Conservation (phyloP, 768 basidiomycete genomes). For the Lentinula aciculospora region DNA sequence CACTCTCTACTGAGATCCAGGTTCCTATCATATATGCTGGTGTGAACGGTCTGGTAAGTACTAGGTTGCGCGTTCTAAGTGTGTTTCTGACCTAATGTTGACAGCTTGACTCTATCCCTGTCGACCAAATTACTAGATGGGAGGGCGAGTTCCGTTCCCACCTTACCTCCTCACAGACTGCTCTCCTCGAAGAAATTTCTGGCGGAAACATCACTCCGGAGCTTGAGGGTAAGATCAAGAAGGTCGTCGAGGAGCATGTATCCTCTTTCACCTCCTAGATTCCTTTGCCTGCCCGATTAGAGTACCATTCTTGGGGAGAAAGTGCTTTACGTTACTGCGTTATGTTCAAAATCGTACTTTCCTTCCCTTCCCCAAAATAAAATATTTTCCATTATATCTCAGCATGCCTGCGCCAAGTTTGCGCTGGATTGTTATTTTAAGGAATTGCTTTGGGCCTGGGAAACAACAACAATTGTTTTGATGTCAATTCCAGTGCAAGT, state of each 20-base stretch:
- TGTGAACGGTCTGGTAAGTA: constrained; percentile 93
- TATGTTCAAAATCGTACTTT: neutral
- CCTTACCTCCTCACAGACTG: constrained; percentile 64
- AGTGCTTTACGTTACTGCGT: neutral
- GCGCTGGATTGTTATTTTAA: neutral
- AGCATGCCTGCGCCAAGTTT: neutral
- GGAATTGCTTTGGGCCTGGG: too few species aligned
- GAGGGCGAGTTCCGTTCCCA: constrained; percentile 89
- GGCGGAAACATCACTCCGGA: constrained; percentile 82
- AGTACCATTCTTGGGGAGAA: neutral
- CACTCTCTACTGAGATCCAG: constrained; percentile 91
- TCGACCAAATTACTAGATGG: constrained; percentile 92
- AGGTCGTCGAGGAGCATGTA: constrained; percentile 87
- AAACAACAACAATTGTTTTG: too few species aligned
- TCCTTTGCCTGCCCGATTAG: neutral
- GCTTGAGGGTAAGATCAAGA: constrained; percentile 92
- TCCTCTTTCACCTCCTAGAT: constrained; percentile 66
- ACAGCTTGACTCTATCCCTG: constrained; percentile 90
- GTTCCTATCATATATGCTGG: constrained; percentile 99
- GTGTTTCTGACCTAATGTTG: constrained; percentile 4
- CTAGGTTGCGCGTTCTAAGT: neutral
- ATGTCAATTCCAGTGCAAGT: too few species aligned
- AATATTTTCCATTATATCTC: neutral
- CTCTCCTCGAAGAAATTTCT: constrained; percentile 81
- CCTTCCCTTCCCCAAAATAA: neutral